Evolutionary conservation across 73 alveolate species (phyloP).

Genomic region (Stentor coeruleus): DNA sequence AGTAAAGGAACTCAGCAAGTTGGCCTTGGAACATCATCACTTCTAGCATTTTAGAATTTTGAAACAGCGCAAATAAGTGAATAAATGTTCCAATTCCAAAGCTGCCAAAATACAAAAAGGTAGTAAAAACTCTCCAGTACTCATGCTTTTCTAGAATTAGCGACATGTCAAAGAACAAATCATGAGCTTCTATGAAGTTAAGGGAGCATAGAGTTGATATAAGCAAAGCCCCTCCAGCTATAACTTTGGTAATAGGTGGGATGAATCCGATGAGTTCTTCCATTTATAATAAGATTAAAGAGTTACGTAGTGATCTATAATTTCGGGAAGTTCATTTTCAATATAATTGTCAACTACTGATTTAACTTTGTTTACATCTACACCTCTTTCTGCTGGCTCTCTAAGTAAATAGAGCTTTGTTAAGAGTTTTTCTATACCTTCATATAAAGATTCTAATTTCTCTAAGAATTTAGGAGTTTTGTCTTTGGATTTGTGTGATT

Average conservation of each 20-base stretch:
- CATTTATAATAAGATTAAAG: background rate
- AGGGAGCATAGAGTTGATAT: constrained; percentile 1
- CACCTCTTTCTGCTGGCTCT: background rate
- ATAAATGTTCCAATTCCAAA: background rate
- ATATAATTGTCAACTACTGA: no score
- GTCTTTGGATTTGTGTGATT: background rate
- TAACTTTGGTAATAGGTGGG: constrained; percentile 12
- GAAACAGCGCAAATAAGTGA: background rate
- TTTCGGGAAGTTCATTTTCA: background rate
- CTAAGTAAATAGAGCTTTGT: background rate
- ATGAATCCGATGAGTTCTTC: background rate
- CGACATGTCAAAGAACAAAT: constrained; percentile 14
- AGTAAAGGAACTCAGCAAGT: background rate
- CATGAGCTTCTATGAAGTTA: constrained; percentile 6
- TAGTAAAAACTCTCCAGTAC: background rate
- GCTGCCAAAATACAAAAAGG: constrained; percentile 3
- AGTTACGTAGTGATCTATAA: background rate
- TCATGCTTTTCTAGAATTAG: constrained; percentile 7
- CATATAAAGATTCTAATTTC: background rate
- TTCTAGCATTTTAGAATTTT: constrained; percentile 1
- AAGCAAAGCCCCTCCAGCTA: background rate
- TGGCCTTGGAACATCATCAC: constrained; percentile 25
- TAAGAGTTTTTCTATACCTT: no score
- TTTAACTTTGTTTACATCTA: background rate
- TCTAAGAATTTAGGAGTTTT: background rate